Evolutionary conservation across 805 yeast genomes (phyloP).

Genomic region (Soucietia sequanensis): DNA sequence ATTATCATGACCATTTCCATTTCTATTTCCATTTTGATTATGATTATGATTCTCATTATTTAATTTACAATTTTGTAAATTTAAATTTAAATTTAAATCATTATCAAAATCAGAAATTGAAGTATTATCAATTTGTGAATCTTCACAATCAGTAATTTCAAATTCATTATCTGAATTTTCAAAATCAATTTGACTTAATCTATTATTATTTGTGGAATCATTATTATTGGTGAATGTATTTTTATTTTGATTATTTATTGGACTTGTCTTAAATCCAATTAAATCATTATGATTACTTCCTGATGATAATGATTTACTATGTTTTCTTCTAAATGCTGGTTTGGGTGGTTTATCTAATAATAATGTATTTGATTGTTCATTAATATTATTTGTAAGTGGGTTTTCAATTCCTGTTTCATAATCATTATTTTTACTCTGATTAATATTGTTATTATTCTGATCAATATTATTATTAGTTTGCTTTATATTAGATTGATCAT

Average conservation of each 20-base stretch:
- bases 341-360: conserved; percentile 1
- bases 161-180: conserved; percentile 40
- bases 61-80: not conserved
- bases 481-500: too few species aligned
- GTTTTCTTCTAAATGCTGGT: conserved; percentile 20
- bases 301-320: conserved; percentile 34
- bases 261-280: conserved; percentile 20
- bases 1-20: too few species aligned
- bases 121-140: conserved; percentile 4
- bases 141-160: conserved; percentile 27
- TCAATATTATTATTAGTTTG: not conserved
- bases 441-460: not conserved
- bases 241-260: conserved; percentile 19
- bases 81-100: too few species aligned
- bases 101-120: conserved; percentile 1
- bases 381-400: not conserved
- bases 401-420: not conserved
- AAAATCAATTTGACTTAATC: not conserved
- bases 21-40: too few species aligned
- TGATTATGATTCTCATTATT: too few species aligned
- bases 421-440: not conserved
- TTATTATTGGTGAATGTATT: conserved; percentile 16
- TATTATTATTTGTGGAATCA: not conserved
- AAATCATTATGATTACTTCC: conserved; percentile 34
- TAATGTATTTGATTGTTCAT: not conserved